Evolutionary conservation across 2,329 filamentous ascomycete genomes (phyloP), one percentile per base, ranked within the genome.

Genomic region (Plectosphaerella cucumerina): DNA sequence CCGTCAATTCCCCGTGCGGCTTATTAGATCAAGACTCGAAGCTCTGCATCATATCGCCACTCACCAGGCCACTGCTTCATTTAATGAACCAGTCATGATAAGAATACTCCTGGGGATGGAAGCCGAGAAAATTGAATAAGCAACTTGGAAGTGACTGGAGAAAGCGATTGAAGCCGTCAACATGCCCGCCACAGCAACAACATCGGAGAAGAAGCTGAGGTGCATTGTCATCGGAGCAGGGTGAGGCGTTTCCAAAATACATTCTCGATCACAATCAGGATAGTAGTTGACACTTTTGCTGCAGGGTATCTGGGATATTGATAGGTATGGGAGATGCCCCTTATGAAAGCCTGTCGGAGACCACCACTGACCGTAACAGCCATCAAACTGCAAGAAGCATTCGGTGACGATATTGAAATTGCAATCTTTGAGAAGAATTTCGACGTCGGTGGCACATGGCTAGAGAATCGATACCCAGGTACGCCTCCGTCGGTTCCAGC

Each of bases 401-500:
- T 73, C 56, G 70, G 76, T 51, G 65, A 73, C 47, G 62, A 75
- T 35, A 63, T 81, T 39, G 82, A 81, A 59, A 42, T 42, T 42
- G 39, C 17, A n/a, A 21, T 42, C 17, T 42, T 42, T 42, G 80
- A 82, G 56, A 82, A 81, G 65, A 82, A 82, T 53, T 60, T 65
- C 9, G 72, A 75, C 17, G 69, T 81, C 11, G 79, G 78, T 18
- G 80, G 80, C 3, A 83, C 80, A 0, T 84, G 80, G 80, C 72
- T 73, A 53, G 80, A 82, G 60, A 82, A 82, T 58, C 69, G 72
- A 18, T 84, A 84, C 53, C 80, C 80, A 0, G 80, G 35, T 39
- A 39, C 2, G 35, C 15, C 4, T 17, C 5, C 6, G 35, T 39
- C 11, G 14, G 8, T 15, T 39, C 17, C 35, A 9, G 15, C 3